Conservation (phyloP, 495 filamentous ascomycete species). For the Aspergillus leporis region DNA sequence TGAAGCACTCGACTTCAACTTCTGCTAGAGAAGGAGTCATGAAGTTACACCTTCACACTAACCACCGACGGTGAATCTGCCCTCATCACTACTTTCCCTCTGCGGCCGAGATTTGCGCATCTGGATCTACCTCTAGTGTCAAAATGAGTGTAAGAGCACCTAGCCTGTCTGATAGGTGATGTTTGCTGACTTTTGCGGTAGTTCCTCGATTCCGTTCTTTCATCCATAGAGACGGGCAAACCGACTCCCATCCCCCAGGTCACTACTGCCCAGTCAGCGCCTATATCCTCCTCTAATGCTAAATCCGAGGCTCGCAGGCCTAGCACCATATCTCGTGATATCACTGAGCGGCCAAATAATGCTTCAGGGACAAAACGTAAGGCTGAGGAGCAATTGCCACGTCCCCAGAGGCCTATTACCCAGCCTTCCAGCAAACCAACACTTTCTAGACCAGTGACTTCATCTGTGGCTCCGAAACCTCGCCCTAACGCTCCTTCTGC, state of each 20-base stretch:
- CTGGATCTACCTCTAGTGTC: conserved; percentile 6
- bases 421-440: conserved; percentile 21
- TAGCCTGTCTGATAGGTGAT: not conserved
- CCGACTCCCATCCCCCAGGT: conserved; percentile 30
- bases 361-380: conserved; percentile 43
- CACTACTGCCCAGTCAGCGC: conserved; percentile 31
- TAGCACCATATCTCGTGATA: conserved; percentile 13
- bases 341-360: conserved; percentile 21
- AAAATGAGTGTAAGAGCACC: conserved; percentile 51
- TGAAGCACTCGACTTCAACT: conserved; percentile 26
- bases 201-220: conserved; percentile 61
- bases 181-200: conserved; percentile 30
- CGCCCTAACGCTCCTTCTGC: conserved; percentile 22
- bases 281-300: conserved; percentile 25
- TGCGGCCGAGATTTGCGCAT: conserved; percentile 2
- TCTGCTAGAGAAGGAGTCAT: conserved; percentile 43
- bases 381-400: conserved; percentile 41
- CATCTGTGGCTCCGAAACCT: conserved; percentile 17
- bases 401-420: conserved; percentile 28
- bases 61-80: conserved; percentile 46
- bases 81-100: conserved; percentile 20
- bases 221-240: conserved; percentile 52
- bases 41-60: conserved; percentile 46
- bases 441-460: conserved; percentile 7
- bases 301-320: conserved; percentile 32